A percentile compares a stretch with the other conserved stretches of the same genome.
phyloP scores from a whole-genome alignment of 2,329 filamentous ascomycete genomes.

The Pseudocercospora cruenta region DNA sequence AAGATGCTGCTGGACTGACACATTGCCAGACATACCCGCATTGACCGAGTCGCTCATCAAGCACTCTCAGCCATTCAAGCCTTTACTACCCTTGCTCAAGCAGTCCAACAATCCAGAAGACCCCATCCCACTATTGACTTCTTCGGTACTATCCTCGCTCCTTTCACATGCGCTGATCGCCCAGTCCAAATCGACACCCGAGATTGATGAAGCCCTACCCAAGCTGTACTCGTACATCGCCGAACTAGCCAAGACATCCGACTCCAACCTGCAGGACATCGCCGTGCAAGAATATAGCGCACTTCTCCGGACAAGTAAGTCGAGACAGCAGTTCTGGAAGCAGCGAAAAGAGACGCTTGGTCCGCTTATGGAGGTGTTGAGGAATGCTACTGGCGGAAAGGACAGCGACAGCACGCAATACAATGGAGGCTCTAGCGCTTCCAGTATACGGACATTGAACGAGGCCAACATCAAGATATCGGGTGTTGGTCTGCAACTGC shows the following conservation, averaged over 20 bases:
- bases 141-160: constrained; percentile 80
- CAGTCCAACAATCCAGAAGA: constrained; percentile 83
- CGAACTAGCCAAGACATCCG: constrained; percentile 78
- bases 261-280: constrained; percentile 92
- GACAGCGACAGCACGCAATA: constrained; percentile 66
- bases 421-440: constrained; percentile 46
- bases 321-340: constrained; percentile 86
- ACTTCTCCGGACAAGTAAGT: constrained; percentile 73
- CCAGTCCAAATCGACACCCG: constrained; percentile 60
- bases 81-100: constrained; percentile 81
- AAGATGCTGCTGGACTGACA: neutral
- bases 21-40: constrained; percentile 69
- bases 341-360: constrained; percentile 82
- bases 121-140: constrained; percentile 84
- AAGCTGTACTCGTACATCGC: constrained; percentile 85
- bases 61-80: constrained; percentile 70
- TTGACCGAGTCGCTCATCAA: constrained; percentile 77
- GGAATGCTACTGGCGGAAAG: constrained; percentile 71
- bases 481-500: constrained; percentile 85
- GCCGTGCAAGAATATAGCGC: constrained; percentile 89
- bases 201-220: constrained; percentile 76
- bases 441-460: constrained; percentile 55
- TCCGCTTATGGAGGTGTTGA: constrained; percentile 80
- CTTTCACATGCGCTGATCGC: constrained; percentile 67
- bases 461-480: constrained; percentile 67